These are phyloP conservation scores for Trichoderma sp. DNA, from an alignment of 2,329 filamentous ascomycete genomes.

Conservation along the genomic window DNA sequence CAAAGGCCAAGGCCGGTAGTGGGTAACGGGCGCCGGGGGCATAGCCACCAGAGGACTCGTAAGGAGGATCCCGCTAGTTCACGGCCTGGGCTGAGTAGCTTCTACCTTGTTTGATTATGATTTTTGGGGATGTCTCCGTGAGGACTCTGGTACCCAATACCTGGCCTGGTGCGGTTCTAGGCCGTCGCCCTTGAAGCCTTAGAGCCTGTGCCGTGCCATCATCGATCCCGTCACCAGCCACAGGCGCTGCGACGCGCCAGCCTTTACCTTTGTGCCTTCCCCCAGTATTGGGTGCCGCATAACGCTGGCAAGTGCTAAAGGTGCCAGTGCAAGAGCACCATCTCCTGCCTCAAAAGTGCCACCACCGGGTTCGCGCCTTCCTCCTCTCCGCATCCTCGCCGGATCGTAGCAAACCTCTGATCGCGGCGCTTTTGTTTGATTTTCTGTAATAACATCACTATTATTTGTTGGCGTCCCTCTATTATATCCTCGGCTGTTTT, in stretches of 20 bases:
- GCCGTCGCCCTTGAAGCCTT: neutral
- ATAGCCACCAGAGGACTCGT: constrained; percentile 16
- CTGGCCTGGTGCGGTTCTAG: neutral
- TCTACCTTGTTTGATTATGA: neutral
- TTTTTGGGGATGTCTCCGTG: too few species aligned
- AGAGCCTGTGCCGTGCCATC: neutral
- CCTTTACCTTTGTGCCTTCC: neutral
- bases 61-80: neutral
- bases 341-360: constrained; percentile 21
- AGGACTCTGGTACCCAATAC: neutral
- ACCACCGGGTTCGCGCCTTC: constrained; percentile 17
- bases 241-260: constrained; percentile 26
- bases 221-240: constrained; percentile 21
- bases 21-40: constrained; percentile 2
- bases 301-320: neutral
- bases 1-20: neutral
- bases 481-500: neutral
- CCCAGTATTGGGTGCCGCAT: neutral
- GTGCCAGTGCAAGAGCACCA: neutral
- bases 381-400: constrained; percentile 22
- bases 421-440: neutral
- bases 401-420: neutral
- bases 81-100: neutral
- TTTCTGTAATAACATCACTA: neutral
- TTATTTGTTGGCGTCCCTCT: constrained; percentile 12